These are phyloP conservation scores for Xylariales sp. DNA, from an alignment of 2,329 filamentous ascomycete genomes.

Conservation along the genomic window DNA sequence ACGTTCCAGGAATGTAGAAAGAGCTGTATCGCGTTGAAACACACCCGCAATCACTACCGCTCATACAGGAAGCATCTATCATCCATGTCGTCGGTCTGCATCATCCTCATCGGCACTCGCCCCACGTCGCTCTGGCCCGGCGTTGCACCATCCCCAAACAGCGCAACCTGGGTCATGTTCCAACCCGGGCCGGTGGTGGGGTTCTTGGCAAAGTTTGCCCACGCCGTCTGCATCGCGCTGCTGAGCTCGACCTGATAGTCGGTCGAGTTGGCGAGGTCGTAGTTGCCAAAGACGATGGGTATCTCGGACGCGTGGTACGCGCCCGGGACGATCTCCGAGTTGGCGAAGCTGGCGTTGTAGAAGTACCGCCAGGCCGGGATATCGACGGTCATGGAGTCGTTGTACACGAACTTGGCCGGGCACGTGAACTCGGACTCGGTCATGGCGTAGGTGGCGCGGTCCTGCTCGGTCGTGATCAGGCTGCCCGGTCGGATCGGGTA, in stretches of 20 bases:
- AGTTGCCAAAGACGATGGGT: constrained; percentile 25
- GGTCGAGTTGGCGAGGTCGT: constrained; percentile 16
- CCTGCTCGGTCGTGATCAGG: not conserved
- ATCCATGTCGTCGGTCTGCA: not conserved
- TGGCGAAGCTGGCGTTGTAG: constrained; percentile 11
- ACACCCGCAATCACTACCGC: too few species aligned
- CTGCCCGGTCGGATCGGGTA: constrained; percentile 3
- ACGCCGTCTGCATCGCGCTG: constrained; percentile 21
- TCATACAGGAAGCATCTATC: constrained; percentile 2
- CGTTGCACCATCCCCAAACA: not conserved
- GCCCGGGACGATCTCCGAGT: constrained; percentile 27
- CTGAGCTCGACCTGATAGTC: constrained; percentile 14
- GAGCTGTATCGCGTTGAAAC: too few species aligned
- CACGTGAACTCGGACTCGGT: constrained; percentile 14
- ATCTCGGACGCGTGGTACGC: constrained; percentile 22
- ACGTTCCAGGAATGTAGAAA: too few species aligned
- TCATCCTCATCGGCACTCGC: not conserved
- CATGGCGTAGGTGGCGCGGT: constrained; percentile 4
- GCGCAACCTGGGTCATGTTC: not conserved
- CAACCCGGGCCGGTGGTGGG: constrained; percentile 8
- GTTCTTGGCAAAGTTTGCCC: constrained; percentile 14
- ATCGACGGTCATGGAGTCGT: constrained; percentile 19
- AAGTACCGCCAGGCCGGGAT: constrained; percentile 16
- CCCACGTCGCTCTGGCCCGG: constrained; percentile 1
- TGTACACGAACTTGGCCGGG: constrained; percentile 19